phyloP scores from a whole-genome alignment of 176 grass and related monocot genomes.

The Typha latifolia region DNA sequence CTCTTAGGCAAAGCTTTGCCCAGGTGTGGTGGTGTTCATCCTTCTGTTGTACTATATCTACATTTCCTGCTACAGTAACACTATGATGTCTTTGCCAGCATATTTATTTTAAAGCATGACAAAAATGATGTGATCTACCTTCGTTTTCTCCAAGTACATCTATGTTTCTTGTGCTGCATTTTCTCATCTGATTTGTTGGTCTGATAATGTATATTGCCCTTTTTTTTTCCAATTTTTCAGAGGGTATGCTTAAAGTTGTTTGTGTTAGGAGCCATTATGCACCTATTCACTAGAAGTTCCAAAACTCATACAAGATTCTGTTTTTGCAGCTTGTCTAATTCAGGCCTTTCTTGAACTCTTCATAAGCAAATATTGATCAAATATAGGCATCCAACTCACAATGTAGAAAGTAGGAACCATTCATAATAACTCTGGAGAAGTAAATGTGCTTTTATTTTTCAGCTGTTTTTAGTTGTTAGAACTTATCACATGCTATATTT shows the following conservation, averaged over 20 bases:
- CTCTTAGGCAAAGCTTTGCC: constrained; percentile 83
- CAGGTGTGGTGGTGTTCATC: constrained; percentile 33
- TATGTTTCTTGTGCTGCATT: no score
- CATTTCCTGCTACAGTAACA: background rate
- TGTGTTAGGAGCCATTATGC: background rate
- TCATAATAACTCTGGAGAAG: no score
- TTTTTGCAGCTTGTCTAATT: background rate
- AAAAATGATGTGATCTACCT: background rate
- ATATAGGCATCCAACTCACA: no score
- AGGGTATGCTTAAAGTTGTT: background rate
- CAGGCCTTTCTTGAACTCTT: background rate
- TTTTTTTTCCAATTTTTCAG: background rate
- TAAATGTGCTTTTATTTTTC: background rate
- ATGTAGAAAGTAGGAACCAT: no score
- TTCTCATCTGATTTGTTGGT: no score
- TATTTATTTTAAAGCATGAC: background rate
- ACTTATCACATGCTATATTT: background rate
- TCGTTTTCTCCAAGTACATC: background rate
- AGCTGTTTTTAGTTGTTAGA: background rate
- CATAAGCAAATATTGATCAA: no score
- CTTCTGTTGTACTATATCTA: constrained; percentile 1
- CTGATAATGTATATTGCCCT: no score
- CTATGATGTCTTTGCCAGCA: background rate
- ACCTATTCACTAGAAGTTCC: background rate
- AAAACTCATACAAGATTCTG: background rate